Percentiles rank a stretch among this genome's conserved stretches.
phyloP scores from a whole-genome alignment of 306 rosid species.

The Prunus fruticosa region DNA sequence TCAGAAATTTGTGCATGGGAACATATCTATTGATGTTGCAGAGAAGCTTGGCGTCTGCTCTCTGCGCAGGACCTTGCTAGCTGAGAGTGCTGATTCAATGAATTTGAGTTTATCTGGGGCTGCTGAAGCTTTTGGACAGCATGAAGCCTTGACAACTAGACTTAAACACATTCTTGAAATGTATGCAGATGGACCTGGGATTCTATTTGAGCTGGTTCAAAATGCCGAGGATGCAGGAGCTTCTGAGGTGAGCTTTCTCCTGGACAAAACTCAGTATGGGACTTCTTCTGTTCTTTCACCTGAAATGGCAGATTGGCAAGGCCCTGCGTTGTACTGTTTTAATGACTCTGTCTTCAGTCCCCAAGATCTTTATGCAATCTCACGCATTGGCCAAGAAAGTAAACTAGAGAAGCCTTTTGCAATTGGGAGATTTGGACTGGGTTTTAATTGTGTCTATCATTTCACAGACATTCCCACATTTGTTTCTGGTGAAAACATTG shows the following conservation, averaged over 20 bases:
- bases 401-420: slow-evolving; percentile 96
- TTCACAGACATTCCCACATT: slow-evolving; percentile 91
- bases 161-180: slow-evolving; percentile 98
- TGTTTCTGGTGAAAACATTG: slow-evolving; percentile 95
- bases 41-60: slow-evolving; percentile 96
- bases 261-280: slow-evolving; percentile 94
- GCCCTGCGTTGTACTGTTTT: slow-evolving; percentile 93
- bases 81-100: slow-evolving; percentile 98
- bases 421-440: slow-evolving; percentile 97
- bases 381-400: slow-evolving; percentile 99
- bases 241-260: slow-evolving; percentile 83
- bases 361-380: slow-evolving; percentile 98
- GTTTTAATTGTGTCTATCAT: slow-evolving; percentile 97
- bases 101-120: slow-evolving; percentile 94
- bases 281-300: slow-evolving; percentile 95
- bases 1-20: slow-evolving; percentile 94
- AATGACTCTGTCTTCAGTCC: slow-evolving; percentile 89
- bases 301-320: slow-evolving; percentile 99
- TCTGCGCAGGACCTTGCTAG: slow-evolving; percentile 85
- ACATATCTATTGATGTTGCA: slow-evolving; percentile 91
- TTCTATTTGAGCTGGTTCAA: slow-evolving; percentile 90
- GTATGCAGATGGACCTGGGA: slow-evolving; percentile 99
- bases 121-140: slow-evolving; percentile 98
- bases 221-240: slow-evolving; percentile 99
- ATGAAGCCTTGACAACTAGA: slow-evolving; percentile 94